Base-by-base conservation (phyloP, 1,284 basidiomycete species). In the Athelia psychrophila region DNA sequence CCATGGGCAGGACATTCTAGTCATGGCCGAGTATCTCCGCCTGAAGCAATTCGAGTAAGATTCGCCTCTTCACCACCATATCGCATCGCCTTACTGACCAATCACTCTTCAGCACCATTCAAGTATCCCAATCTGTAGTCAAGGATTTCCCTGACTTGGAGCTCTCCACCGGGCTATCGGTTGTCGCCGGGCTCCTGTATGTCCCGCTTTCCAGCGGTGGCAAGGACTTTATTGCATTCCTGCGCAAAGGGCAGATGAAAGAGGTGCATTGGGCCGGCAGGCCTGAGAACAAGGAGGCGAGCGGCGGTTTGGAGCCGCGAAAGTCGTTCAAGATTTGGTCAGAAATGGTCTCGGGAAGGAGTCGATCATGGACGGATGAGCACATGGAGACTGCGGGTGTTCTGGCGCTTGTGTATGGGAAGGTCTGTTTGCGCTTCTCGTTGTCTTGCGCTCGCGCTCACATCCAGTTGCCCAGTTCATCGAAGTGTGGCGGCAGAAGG, bases 401-500 rank as follows among this genome's bases (percentile, higher is more conserved):
- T 3, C 74, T 95, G n/a, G 86, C 91, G 16, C 70, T 94, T 22
- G 89, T 95, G 10, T 91, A 91, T 59, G 88, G 89, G 44, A 89
- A 90, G 74, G 83, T 81, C 48, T 23, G 59, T 51, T 16, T 38
- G 36, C 24, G 23, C 2, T 51, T 52, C 20, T 27, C 15, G 20
- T 32, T 1, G 18, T 16, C n/a, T 51, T 20, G 15, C 32, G 13
- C 4, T 42, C 13, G 13, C 27, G 13, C 27, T 30, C 13, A 30
- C 27, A 30, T 30, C 27, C 6, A 5, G 6, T 46, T 47, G 16
- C 19, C 9, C 44, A 90, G 81, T 93, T 93, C 70, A 91, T 92
- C 58, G 88, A 91, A 64, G 91, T 94, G 2, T 95, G 92, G 92
- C 73, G 92, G 58, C 87, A 94, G 65, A 91, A 92, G 62, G 90